These are phyloP conservation scores for Zhuliangozyma blackwelliae DNA, from an alignment of 1,139 yeast species.

Conservation along the genomic window DNA sequence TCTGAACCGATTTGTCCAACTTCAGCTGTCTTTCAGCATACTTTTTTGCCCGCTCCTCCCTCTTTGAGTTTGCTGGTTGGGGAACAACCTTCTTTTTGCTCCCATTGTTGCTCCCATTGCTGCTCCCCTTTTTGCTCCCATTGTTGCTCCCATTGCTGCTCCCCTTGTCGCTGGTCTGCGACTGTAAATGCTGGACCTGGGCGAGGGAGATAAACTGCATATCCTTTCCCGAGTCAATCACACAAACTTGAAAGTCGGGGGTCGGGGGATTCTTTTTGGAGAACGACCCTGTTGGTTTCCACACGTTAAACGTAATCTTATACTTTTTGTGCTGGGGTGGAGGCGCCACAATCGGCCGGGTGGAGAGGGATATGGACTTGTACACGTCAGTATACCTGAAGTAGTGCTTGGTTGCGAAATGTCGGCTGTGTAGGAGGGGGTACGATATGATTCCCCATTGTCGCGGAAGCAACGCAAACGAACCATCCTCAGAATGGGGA, in stretches of 20 bases:
- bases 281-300: slow-evolving; percentile 79
- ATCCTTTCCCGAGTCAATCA: slow-evolving; percentile 47
- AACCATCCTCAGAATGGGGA: background rate
- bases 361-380: slow-evolving; percentile 31
- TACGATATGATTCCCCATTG: slow-evolving; percentile 11
- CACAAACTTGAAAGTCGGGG: slow-evolving; percentile 74
- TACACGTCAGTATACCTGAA: slow-evolving; percentile 37
- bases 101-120: slow-evolving; percentile 7
- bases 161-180: slow-evolving; percentile 11
- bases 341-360: slow-evolving; percentile 11
- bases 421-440: slow-evolving; percentile 12
- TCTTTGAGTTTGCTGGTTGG: slow-evolving; percentile 10
- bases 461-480: slow-evolving; percentile 7
- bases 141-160: background rate
- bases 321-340: slow-evolving; percentile 2
- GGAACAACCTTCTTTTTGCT: too few relatives aligned
- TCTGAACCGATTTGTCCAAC: slow-evolving; percentile 21
- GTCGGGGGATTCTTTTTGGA: slow-evolving; percentile 64
- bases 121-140: background rate
- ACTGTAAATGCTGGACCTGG: slow-evolving; percentile 31
- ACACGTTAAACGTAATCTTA: slow-evolving; percentile 54
- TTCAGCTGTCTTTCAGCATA: slow-evolving; percentile 24
- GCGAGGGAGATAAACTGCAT: slow-evolving; percentile 48
- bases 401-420: slow-evolving; percentile 26
- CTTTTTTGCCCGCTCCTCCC: slow-evolving; percentile 17